A percentile compares a stretch with the other conserved stretches of the same genome.
These are phyloP conservation scores for Exserohilum rostratum DNA, from an alignment of 2,329 filamentous ascomycete species.

Conservation along the genomic window DNA sequence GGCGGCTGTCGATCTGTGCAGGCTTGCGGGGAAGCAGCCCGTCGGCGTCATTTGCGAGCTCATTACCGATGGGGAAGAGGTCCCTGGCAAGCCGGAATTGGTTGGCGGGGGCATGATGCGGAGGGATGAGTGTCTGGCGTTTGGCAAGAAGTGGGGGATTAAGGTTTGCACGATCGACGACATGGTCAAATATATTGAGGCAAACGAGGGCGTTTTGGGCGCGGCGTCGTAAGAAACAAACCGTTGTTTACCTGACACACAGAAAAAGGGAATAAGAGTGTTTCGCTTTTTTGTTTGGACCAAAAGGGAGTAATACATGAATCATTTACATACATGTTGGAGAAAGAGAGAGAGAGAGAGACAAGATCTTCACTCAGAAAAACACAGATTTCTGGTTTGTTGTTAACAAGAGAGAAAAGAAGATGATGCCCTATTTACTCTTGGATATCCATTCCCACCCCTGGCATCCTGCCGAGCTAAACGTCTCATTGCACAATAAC, in stretches of 20 bases:
- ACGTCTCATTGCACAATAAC: too few species aligned
- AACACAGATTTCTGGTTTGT: too few species aligned
- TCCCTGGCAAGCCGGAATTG: conserved; percentile 70
- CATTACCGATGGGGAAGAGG: conserved; percentile 80
- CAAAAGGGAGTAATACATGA: background rate
- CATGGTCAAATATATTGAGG: conserved; percentile 79
- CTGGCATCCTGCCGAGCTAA: too few species aligned
- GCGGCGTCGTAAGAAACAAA: conserved; percentile 7
- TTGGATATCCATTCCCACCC: too few species aligned
- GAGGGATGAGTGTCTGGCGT: conserved; percentile 83
- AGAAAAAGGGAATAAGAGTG: too few species aligned
- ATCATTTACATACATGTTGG: too few species aligned
- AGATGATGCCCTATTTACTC: too few species aligned
- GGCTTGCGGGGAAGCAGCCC: conserved; percentile 73
- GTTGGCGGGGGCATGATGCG: conserved; percentile 85
- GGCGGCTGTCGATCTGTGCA: conserved; percentile 88
- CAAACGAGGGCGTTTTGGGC: conserved; percentile 63
- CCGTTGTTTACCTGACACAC: too few species aligned
- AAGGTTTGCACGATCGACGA: conserved; percentile 96
- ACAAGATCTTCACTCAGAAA: too few species aligned
- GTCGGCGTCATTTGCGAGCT: conserved; percentile 90
- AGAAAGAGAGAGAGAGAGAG: too few species aligned
- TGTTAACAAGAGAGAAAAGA: too few species aligned
- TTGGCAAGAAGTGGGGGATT: conserved; percentile 86
- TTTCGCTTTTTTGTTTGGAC: background rate